Percentiles rank a stretch among this genome's conserved stretches.
phyloP scores from a whole-genome alignment of 805 yeast species.

The Ogataea parapolymorpha region DNA sequence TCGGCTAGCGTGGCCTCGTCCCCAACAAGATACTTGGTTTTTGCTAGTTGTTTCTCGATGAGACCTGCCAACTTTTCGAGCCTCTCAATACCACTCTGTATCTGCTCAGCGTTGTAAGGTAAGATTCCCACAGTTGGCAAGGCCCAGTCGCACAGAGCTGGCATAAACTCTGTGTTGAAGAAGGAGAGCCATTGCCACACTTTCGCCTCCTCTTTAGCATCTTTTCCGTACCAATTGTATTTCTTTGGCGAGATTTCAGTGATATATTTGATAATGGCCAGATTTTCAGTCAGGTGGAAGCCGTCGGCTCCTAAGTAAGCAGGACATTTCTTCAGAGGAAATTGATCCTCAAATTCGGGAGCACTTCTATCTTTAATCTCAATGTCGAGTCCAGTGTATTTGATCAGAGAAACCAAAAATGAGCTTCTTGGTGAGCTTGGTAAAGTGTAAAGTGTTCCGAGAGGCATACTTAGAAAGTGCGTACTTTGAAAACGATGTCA shows the following conservation, averaged over 20 bases:
- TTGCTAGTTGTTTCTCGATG: not conserved
- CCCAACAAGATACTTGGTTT: not conserved
- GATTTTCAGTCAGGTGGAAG: not conserved
- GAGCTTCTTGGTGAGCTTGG: slow-evolving; percentile 1
- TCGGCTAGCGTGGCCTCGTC: slow-evolving; percentile 5
- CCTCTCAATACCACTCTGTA: not conserved
- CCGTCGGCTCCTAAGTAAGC: slow-evolving; percentile 1
- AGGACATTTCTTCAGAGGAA: not conserved
- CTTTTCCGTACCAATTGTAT: slow-evolving; percentile 4
- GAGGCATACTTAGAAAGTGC: not conserved
- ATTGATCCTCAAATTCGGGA: not conserved
- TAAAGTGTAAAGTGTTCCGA: not conserved
- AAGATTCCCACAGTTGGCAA: not conserved
- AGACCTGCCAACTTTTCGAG: not conserved
- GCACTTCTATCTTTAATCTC: not conserved
- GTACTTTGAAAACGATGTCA: not conserved
- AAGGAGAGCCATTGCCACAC: slow-evolving; percentile 3
- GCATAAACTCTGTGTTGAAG: not conserved
- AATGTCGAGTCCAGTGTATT: not conserved
- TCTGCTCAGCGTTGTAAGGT: not conserved
- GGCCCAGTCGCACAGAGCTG: not conserved
- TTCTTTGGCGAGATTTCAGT: not conserved
- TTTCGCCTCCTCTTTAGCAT: not conserved
- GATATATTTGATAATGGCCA: slow-evolving; percentile 1
- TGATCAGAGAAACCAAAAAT: not conserved